A percentile compares a stretch with the other conserved stretches of the same genome.
phyloP scores from a whole-genome alignment of 176 grass and related monocot species.

The Pontederia crassipes region DNA sequence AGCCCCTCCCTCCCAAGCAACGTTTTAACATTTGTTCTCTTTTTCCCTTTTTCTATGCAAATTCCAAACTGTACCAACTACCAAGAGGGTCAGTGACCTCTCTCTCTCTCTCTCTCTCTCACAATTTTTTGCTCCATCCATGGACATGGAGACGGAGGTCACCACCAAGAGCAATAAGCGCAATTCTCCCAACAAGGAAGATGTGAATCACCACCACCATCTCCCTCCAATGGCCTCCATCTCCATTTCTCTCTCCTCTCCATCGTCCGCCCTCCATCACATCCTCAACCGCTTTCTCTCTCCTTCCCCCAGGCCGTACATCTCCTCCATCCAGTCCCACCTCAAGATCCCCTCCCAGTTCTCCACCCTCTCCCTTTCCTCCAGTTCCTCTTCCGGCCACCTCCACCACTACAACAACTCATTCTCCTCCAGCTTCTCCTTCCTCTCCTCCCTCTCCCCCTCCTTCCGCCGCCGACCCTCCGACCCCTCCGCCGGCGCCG shows the following conservation, averaged over 20 bases:
- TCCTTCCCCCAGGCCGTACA: conserved; percentile 23
- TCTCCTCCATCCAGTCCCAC: conserved; percentile 18
- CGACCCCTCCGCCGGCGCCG: conserved; percentile 30
- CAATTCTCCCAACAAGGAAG: background rate
- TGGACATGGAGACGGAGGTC: too few species aligned
- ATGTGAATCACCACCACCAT: conserved; percentile 20
- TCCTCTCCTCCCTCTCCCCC: background rate
- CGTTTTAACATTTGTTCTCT: too few species aligned
- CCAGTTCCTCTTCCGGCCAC: conserved; percentile 11
- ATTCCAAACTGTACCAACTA: too few species aligned
- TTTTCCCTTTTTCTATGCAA: too few species aligned
- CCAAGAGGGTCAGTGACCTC: too few species aligned
- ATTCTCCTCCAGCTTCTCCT: conserved; percentile 13
- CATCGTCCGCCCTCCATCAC: conserved; percentile 54
- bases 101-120: too few species aligned
- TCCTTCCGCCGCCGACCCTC: conserved; percentile 29
- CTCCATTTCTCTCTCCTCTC: conserved; percentile 33
- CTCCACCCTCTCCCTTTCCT: conserved; percentile 43
- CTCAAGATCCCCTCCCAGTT: conserved; percentile 33
- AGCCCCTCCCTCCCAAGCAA: too few species aligned
- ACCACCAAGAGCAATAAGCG: too few species aligned
- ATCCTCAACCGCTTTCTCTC: conserved; percentile 28
- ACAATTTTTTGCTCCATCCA: too few species aligned
- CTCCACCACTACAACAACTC: background rate
- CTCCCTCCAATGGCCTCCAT: conserved; percentile 6